Evolutionary conservation across 2,329 filamentous ascomycete genomes (phyloP).

Genomic region (Diplocarpon mali): DNA sequence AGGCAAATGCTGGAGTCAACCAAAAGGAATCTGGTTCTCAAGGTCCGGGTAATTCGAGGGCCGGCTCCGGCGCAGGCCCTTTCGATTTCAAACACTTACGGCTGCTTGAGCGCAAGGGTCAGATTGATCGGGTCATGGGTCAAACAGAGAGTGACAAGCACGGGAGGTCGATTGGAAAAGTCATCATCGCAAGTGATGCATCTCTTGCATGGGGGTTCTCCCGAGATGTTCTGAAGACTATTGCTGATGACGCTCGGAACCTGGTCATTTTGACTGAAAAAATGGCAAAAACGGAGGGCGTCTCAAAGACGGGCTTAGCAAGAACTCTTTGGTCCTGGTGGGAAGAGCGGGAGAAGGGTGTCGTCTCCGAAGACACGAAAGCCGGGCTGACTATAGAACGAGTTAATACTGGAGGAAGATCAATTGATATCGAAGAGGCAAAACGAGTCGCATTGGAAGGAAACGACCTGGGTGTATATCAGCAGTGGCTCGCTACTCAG

Average conservation of each 20-base stretch:
- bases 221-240: constrained; percentile 60
- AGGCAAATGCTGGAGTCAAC: constrained; percentile 43
- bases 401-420: constrained; percentile 52
- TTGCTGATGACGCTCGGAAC: constrained; percentile 71
- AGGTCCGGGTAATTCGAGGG: constrained; percentile 36
- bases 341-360: constrained; percentile 54
- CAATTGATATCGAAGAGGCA: constrained; percentile 49
- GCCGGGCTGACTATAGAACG: constrained; percentile 52
- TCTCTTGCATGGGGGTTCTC: constrained; percentile 95
- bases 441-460: constrained; percentile 57
- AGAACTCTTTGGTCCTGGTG: constrained; percentile 73
- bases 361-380: constrained; percentile 42
- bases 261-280: constrained; percentile 80
- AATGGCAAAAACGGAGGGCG: constrained; percentile 32
- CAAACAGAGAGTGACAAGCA: constrained; percentile 28
- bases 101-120: constrained; percentile 69
- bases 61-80: constrained; percentile 48
- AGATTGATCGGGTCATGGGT: constrained; percentile 59
- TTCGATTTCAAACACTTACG: constrained; percentile 86
- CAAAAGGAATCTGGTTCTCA: constrained; percentile 33
- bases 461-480: constrained; percentile 70
- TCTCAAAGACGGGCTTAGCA: constrained; percentile 38
- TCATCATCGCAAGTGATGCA: constrained; percentile 84
- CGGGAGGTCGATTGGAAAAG: constrained; percentile 42
- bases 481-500: constrained; percentile 85